Percentiles rank a stretch among this genome's conserved stretches.
phyloP scores from a whole-genome alignment of 805 yeast genomes.

The Suhomyces emberorum region DNA sequence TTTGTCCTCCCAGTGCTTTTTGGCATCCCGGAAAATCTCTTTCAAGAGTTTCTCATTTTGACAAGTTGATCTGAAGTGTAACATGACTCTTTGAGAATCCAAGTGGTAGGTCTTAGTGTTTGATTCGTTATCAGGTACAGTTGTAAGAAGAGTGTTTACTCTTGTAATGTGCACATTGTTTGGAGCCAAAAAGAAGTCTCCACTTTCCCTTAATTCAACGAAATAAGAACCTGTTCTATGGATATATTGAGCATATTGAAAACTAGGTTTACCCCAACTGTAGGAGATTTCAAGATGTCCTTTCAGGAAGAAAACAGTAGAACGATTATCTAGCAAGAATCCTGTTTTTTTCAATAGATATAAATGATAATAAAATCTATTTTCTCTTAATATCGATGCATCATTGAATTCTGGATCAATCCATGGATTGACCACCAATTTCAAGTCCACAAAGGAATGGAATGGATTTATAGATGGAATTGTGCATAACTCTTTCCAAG shows the following conservation, averaged over 20 bases:
- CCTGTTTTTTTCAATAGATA: slow-evolving; percentile 66
- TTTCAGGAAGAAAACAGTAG: slow-evolving; percentile 57
- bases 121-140: slow-evolving; percentile 26
- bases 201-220: slow-evolving; percentile 79
- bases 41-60: slow-evolving; percentile 46
- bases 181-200: slow-evolving; percentile 79
- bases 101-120: slow-evolving; percentile 30
- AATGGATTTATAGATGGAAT: slow-evolving; percentile 80
- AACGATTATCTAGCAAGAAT: slow-evolving; percentile 77
- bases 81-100: slow-evolving; percentile 73
- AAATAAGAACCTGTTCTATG: slow-evolving; percentile 87
- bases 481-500: slow-evolving; percentile 82
- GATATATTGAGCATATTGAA: slow-evolving; percentile 82
- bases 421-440: slow-evolving; percentile 72
- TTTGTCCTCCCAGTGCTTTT: slow-evolving; percentile 40
- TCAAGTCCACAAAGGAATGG: slow-evolving; percentile 74
- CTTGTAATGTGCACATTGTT: slow-evolving; percentile 81
- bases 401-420: slow-evolving; percentile 49
- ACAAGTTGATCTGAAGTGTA: slow-evolving; percentile 64
- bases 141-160: slow-evolving; percentile 44
- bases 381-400: slow-evolving; percentile 41
- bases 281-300: slow-evolving; percentile 65
- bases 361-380: slow-evolving; percentile 72
- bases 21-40: slow-evolving; percentile 58
- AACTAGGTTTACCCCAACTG: slow-evolving; percentile 88